Conservation (phyloP, 1,284 basidiomycete genomes). For the Cystobasidium slooffiae region DNA sequence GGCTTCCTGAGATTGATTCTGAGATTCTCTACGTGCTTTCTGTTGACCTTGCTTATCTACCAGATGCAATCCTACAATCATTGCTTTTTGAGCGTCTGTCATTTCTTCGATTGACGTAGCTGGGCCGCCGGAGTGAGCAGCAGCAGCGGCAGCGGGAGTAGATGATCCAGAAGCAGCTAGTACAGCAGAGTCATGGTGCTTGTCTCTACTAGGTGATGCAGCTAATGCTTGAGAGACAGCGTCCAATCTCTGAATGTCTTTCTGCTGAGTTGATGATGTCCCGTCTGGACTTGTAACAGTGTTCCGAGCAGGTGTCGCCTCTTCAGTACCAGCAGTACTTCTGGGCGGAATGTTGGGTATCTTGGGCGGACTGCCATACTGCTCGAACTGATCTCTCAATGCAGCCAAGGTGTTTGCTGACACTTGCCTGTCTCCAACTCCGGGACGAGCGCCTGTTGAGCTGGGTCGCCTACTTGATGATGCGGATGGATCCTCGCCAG, state of each 20-base stretch:
- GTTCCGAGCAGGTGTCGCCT: slow-evolving; percentile 25
- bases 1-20: slow-evolving; percentile 10
- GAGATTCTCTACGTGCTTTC: slow-evolving; percentile 44
- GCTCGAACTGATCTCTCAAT: slow-evolving; percentile 20
- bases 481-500: slow-evolving; percentile 4
- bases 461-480: slow-evolving; percentile 9
- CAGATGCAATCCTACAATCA: slow-evolving; percentile 76
- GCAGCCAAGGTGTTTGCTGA: slow-evolving; percentile 8
- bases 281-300: not conserved
- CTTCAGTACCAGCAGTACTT: slow-evolving; percentile 18
- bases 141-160: not conserved
- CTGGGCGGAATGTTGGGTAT: slow-evolving; percentile 39
- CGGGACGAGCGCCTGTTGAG: not conserved
- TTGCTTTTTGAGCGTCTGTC: slow-evolving; percentile 77
- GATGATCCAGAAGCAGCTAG: not conserved
- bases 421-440: slow-evolving; percentile 6
- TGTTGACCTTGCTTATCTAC: slow-evolving; percentile 72
- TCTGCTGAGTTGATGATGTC: not conserved
- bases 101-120: slow-evolving; percentile 52
- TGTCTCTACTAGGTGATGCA: slow-evolving; percentile 17
- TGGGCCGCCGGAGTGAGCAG: slow-evolving; percentile 3
- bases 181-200: not conserved
- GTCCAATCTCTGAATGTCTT: slow-evolving; percentile 18
- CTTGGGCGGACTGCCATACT: slow-evolving; percentile 31
- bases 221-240: slow-evolving; percentile 17